Conservation (phyloP, 257 asterid genomes). For the Capsicum chinense region DNA sequence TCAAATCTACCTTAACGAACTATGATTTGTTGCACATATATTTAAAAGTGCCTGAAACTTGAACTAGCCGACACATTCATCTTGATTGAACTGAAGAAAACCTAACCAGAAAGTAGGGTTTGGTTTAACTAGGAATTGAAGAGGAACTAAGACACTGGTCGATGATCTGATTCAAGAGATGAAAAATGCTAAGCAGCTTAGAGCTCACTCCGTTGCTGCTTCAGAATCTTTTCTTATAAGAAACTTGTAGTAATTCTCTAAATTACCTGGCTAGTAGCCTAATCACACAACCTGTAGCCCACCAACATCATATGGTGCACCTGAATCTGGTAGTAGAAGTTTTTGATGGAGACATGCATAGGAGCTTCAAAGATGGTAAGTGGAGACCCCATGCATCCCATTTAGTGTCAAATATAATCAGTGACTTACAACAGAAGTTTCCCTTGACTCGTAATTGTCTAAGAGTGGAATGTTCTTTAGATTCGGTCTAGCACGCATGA, state of each 20-base stretch:
- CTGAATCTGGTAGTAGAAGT: neutral
- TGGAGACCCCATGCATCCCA: neutral
- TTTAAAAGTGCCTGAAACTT: neutral
- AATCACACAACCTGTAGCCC: neutral
- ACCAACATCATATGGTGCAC: neutral
- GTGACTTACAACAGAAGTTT: neutral
- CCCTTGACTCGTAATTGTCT: neutral
- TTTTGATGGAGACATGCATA: neutral
- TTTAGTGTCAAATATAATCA: neutral
- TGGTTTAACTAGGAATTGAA: neutral
- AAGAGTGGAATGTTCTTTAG: neutral
- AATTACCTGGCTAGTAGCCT: neutral
- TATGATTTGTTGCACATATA: neutral
- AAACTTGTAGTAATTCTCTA: neutral
- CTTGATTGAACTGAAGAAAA: neutral
- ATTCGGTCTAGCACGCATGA: neutral
- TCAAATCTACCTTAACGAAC: neutral
- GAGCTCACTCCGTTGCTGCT: slow-evolving; percentile 3
- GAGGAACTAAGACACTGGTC: neutral
- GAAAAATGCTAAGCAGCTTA: slow-evolving; percentile 3
- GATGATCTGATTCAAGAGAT: slow-evolving; percentile 5
- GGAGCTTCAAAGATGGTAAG: neutral
- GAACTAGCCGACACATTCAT: neutral
- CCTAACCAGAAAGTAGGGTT: neutral
- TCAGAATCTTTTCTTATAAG: neutral